Base-by-base conservation (phyloP, 1,284 basidiomycete species). In the Hymenochaete sp. region DNA sequence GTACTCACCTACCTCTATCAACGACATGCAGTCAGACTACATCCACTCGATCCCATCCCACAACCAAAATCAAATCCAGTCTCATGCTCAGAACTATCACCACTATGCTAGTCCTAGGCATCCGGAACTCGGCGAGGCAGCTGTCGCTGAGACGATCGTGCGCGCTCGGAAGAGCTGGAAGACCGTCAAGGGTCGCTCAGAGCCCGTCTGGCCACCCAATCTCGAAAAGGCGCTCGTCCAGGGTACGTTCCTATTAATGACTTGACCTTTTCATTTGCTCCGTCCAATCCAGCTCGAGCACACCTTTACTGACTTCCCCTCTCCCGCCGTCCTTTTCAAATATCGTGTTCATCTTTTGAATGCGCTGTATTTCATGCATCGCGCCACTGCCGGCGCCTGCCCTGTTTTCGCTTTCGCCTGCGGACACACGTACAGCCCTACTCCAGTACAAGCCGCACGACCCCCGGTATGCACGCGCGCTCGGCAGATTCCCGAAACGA, bases 171-270 rank as follows among this genome's bases (percentile, higher is more conserved):
- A 82, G 62, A 79, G 71, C 56, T 83, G 80, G 79, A 84, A 83
- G 62, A 82, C 79, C 0, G 62, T 78, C 48, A 73, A 74, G 59
- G 81, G 79, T 48, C 64, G 64, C 55, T 73, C 77, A 26, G 81
- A 83, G 57, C 71, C 78, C 32, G 80, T 84, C 31, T 84, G 81
- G 81, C 82, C 82, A 31, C 80, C 78, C 18, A 72, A 80, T 54
- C 75, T 86, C 45, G 83, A 86, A 65, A 79, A 77, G 32, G 79
- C 79, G 42, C 67, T 86, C 52, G 71, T 86, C 47, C 77, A 83
- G 70, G 82, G 82, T 80, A 52, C 28, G 63, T 53, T 3, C 16
- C 25, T 21, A 31, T n/a, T n/a, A 13, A 32, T 8, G 22, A 31
- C 36, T 14, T 16, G 42, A 49, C 38, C 31, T 10, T 32, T 16